Percentiles rank a stretch among this genome's conserved stretches.
Evolutionary conservation across 2,329 filamentous ascomycete genomes (phyloP).

Genomic region (Ophiocordyceps unilateralis): DNA sequence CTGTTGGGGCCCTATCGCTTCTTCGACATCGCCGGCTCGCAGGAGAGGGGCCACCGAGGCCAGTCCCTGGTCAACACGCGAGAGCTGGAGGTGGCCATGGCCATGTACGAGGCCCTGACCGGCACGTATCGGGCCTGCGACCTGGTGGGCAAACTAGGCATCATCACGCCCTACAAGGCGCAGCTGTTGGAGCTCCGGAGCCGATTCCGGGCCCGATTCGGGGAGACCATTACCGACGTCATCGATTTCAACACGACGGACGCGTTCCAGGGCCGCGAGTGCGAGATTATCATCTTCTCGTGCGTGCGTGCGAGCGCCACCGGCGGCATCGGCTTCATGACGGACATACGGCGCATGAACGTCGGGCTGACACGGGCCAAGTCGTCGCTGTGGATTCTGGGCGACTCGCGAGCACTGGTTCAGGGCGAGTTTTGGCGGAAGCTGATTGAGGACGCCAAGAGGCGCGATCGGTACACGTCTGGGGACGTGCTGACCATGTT

Average conservation of each 20-base stretch:
- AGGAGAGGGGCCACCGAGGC: conserved; percentile 63
- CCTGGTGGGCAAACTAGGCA: conserved; percentile 72
- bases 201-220: conserved; percentile 57
- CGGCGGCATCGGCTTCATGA: conserved; percentile 95
- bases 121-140: conserved; percentile 53
- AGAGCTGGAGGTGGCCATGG: conserved; percentile 73
- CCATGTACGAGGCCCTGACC: conserved; percentile 64
- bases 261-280: conserved; percentile 91
- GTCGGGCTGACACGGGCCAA: conserved; percentile 94
- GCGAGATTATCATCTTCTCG: conserved; percentile 97
- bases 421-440: conserved; percentile 85
- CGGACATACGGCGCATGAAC: conserved; percentile 97
- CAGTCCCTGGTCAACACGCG: conserved; percentile 81
- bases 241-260: conserved; percentile 99
- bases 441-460: conserved; percentile 65
- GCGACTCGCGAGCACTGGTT: conserved; percentile 71
- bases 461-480: conserved; percentile 58
- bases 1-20: conserved; percentile 88
- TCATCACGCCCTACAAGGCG: conserved; percentile 96
- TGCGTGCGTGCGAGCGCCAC: conserved; percentile 88
- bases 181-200: conserved; percentile 67
- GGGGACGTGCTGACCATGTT: conserved; percentile 38
- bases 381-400: conserved; percentile 89
- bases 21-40: conserved; percentile 85
- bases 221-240: conserved; percentile 53